A percentile compares a stretch with the other conserved stretches of the same genome.
Evolutionary conservation across 176 grass and related monocot species (phyloP).

Genomic region (Hsuehochloa calcarea): DNA sequence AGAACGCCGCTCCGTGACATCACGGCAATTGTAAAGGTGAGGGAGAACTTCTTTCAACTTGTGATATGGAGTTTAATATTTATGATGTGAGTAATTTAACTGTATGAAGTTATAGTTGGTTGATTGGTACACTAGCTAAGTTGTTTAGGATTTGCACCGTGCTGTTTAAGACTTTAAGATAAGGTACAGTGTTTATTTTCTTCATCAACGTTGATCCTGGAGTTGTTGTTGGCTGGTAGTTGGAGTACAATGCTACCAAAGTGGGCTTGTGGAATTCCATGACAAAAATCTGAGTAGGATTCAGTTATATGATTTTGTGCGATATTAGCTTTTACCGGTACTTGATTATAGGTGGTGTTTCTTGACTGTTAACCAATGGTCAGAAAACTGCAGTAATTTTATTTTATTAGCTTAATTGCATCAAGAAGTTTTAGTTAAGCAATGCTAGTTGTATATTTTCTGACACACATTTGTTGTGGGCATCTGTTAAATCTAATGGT

Average conservation of each 20-base stretch:
- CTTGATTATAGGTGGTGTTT: neutral
- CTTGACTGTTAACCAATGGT: neutral
- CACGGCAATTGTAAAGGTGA: conserved; percentile 56
- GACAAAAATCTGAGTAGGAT: conserved; percentile 1
- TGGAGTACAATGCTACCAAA: neutral
- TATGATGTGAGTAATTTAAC: neutral
- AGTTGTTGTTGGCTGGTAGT: neutral
- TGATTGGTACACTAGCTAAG: neutral
- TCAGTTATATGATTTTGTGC: neutral
- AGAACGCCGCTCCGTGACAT: conserved; percentile 74
- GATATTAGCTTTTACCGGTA: neutral
- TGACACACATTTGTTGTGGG: neutral
- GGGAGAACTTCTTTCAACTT: neutral
- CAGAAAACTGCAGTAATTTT: neutral
- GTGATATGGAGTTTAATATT: neutral
- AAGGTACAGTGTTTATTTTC: neutral
- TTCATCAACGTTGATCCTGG: neutral
- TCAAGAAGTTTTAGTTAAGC: neutral
- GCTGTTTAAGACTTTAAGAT: neutral
- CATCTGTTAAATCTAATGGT: neutral
- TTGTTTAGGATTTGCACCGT: neutral
- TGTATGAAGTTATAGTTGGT: neutral
- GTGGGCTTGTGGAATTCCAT: neutral
- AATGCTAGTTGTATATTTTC: neutral
- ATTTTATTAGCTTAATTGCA: neutral